Percentiles rank a stretch among this genome's conserved stretches.
phyloP scores from a whole-genome alignment of 768 basidiomycete species.

The Podaxis carcinomalis region DNA sequence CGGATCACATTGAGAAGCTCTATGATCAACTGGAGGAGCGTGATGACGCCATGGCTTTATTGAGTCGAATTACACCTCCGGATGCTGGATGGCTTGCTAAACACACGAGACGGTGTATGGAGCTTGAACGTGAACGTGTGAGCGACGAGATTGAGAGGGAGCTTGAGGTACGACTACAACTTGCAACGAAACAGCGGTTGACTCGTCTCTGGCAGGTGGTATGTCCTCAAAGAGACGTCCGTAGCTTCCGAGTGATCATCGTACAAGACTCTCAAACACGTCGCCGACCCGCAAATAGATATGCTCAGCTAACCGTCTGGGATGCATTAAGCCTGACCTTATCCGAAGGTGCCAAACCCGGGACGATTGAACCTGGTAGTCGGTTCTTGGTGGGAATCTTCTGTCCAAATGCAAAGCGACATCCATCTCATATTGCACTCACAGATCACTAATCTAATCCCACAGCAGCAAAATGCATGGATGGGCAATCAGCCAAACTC shows the following conservation, averaged over 20 bases:
- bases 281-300: conserved; percentile 48
- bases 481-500: conserved; percentile 55
- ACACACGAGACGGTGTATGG: conserved; percentile 43
- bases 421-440: background rate
- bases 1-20: conserved; percentile 48
- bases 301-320: conserved; percentile 82
- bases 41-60: conserved; percentile 34
- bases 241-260: conserved; percentile 70
- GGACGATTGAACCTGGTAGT: conserved; percentile 57
- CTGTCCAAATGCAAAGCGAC: background rate
- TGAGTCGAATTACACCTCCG: conserved; percentile 34
- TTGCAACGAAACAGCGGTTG: background rate
- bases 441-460: conserved; percentile 65
- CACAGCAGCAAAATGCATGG: conserved; percentile 68
- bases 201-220: conserved; percentile 29
- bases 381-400: conserved; percentile 55
- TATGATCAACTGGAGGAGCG: conserved; percentile 66
- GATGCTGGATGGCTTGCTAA: conserved; percentile 65
- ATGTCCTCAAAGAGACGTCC: conserved; percentile 73
- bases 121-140: conserved; percentile 44
- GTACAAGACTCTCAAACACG: conserved; percentile 58
- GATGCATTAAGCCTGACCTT: conserved; percentile 53
- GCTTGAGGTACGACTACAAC: conserved; percentile 51
- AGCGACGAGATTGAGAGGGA: conserved; percentile 67
- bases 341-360: conserved; percentile 45